Evolutionary conservation across 2,329 filamentous ascomycete genomes (phyloP).

Genomic region (Neopestalotiopsis rosae): DNA sequence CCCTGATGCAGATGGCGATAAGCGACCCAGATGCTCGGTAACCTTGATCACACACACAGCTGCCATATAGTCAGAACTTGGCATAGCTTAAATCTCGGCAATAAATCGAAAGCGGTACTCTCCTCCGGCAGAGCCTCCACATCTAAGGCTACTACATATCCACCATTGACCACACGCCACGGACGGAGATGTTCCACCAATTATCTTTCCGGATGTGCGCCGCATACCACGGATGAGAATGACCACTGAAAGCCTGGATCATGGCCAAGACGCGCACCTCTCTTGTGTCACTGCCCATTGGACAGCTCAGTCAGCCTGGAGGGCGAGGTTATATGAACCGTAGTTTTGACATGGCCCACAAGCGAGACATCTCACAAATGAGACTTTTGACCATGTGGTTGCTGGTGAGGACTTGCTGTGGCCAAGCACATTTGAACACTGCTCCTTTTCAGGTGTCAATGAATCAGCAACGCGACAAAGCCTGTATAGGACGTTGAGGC

Average conservation of each 20-base stretch:
- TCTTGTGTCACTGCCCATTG: background rate
- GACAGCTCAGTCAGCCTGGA: background rate
- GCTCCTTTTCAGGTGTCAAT: background rate
- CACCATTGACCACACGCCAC: background rate
- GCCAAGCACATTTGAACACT: background rate
- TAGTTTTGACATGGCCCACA: background rate
- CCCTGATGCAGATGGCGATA: background rate
- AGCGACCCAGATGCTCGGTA: background rate
- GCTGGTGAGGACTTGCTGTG: background rate
- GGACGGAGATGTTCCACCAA: background rate
- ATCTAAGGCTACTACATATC: slow-evolving; percentile 1
- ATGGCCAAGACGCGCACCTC: background rate
- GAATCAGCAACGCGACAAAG: background rate
- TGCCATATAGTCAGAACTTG: background rate
- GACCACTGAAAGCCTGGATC: background rate
- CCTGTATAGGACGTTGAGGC: background rate
- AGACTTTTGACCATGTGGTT: background rate
- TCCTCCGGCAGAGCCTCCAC: background rate
- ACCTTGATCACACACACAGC: background rate
- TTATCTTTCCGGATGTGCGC: background rate
- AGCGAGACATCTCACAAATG: background rate
- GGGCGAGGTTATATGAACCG: background rate
- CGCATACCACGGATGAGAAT: background rate
- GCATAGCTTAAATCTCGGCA: background rate
- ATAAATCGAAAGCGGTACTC: background rate